Evolutionary conservation across 2,329 filamentous ascomycete species (phyloP), one percentile per base, ranked within the genome.

Genomic region (Rachicladosporium sp.): DNA sequence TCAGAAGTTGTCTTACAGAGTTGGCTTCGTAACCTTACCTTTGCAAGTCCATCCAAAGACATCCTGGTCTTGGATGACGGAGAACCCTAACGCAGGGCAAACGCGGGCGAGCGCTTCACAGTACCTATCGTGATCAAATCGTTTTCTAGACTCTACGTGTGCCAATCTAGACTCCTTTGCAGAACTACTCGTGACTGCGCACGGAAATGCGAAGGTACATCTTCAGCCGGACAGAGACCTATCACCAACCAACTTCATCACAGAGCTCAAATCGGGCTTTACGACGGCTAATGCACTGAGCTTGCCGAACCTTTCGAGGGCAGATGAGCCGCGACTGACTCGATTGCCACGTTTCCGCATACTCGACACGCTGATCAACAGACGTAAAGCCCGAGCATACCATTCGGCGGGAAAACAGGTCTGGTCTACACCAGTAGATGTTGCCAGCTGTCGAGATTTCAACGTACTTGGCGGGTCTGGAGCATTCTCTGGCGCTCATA

Each of bases 401-500:
- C 15, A 19, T 19, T 19, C 15, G 15, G 9, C 11, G 21, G 10
- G n/a, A 13, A 13, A 23, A 31, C 11, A 35, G 15, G 32, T 39
- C 10, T 13, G 27, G 5, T 21, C 37, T 6, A 29, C 13, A 35
- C 15, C 34, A 10, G 34, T 13, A 19, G 33, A 40, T 35, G 41
- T 43, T 8, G 10, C 30, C 8, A 44, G 42, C 23, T 41, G 23
- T 34, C 10, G 10, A 12, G 31, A 10, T 12, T 46, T 44, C 42
- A 41, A 46, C 37, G 42, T 44, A 12, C 12, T 41, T 6, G 31
- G 40, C 4, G 13, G 37, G 8, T n/a, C 29, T 10, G 41, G 44
- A 7, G 38, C 41, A 4, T 46, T 46, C 29, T 43, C 44, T 19
- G 35, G 35, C 10, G 35, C 41, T 10, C 41, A 43, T 29, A 29